These are phyloP conservation scores for Monosiga brevicollis DNA, from an alignment of 78 protist genomes.

Conservation along the genomic window DNA sequence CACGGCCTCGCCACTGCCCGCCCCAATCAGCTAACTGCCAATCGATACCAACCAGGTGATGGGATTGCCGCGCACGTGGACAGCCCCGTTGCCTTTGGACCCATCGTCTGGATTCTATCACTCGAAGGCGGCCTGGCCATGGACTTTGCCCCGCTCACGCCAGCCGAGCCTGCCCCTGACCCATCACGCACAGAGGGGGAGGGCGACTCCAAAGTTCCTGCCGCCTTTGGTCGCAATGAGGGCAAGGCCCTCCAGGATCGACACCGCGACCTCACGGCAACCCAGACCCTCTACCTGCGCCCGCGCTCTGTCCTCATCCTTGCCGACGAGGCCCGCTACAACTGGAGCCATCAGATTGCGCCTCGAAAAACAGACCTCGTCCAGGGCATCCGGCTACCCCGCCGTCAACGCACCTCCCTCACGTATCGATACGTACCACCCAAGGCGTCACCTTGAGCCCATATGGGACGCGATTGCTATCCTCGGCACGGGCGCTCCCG, in stretches of 20 bases:
- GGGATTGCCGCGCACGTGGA: conserved; percentile 22
- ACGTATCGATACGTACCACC: not conserved
- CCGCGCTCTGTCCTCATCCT: not conserved
- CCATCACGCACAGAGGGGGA: not conserved
- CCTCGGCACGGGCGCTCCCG: not conserved
- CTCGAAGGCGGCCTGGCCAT: not conserved
- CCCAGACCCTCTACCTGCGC: not conserved
- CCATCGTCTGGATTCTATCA: not conserved
- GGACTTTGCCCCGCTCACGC: not conserved
- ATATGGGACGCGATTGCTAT: not conserved
- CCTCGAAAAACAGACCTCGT: not conserved
- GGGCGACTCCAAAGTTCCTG: not conserved
- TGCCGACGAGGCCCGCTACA: not conserved
- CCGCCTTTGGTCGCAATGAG: not conserved
- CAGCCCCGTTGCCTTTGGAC: conserved; percentile 4
- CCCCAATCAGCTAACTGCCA: conserved; percentile 12
- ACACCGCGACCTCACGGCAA: not conserved
- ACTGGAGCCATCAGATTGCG: not conserved
- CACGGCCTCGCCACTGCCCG: no score
- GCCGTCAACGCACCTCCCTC: not conserved
- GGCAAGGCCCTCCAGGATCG: not conserved
- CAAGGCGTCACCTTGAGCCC: not conserved
- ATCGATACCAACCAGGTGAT: conserved; percentile 3
- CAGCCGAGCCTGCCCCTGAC: not conserved
- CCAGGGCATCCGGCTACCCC: not conserved